A percentile compares a stretch with the other conserved stretches of the same genome.
Evolutionary conservation across 805 yeast species (phyloP).

Genomic region (Isabelozyma rhagii): DNA sequence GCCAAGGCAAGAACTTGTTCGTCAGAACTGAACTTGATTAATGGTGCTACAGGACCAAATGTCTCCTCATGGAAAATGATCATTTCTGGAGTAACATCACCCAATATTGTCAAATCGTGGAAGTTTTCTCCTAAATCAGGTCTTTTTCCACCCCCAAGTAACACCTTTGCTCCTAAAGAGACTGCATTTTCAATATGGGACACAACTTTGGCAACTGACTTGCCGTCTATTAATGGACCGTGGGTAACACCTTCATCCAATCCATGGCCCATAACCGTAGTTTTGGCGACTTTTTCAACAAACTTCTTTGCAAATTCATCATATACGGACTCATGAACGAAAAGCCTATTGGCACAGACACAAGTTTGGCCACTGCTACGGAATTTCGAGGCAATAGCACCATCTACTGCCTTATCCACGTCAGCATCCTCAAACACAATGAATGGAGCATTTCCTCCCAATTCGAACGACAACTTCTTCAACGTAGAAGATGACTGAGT

Average conservation of each 20-base stretch:
- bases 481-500: constrained; percentile 53
- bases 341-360: constrained; percentile 59
- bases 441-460: constrained; percentile 69
- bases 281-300: constrained; percentile 28
- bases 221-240: constrained; percentile 70
- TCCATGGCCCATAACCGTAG: constrained; percentile 61
- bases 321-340: constrained; percentile 50
- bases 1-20: constrained; percentile 63
- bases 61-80: constrained; percentile 66
- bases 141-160: constrained; percentile 57
- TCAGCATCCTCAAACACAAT: constrained; percentile 61
- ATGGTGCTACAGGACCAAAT: constrained; percentile 77
- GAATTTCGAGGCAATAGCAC: constrained; percentile 53
- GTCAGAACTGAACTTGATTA: constrained; percentile 60
- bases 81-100: constrained; percentile 59
- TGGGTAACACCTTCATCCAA: constrained; percentile 57
- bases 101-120: constrained; percentile 65
- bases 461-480: constrained; percentile 59
- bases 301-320: constrained; percentile 46
- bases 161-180: constrained; percentile 58
- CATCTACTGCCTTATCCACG: constrained; percentile 52
- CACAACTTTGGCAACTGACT: constrained; percentile 60
- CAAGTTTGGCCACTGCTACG: constrained; percentile 66
- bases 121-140: constrained; percentile 59
- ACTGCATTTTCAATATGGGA: constrained; percentile 66